Evolutionary conservation across 2,329 filamentous ascomycete genomes (phyloP), one percentile per base, ranked within the genome.

Genomic region (Monosporascus sp.): DNA sequence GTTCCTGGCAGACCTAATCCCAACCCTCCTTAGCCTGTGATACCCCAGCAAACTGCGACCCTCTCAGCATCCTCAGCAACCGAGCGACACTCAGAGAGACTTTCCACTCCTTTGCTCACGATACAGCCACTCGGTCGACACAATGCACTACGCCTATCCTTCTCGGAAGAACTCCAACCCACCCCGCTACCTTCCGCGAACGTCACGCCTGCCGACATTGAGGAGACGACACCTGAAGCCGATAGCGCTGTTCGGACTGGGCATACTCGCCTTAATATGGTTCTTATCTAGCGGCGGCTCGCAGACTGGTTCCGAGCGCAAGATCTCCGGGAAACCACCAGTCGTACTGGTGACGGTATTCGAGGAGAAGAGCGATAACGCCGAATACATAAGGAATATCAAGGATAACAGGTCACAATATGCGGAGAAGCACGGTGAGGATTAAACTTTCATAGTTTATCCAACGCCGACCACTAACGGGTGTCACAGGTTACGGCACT

Each of bases 141-240:
- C 63, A 62, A 94, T 96, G 90, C 92, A 96, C 71, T 91, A 93
- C 78, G 90, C 92, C 58, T 85, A 95, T 63, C 91, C 91, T 51
- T 83, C 90, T 65, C 87, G 91, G 70, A 96, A 93, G 74, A 84
- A 82, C 66, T 93, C 89, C 60, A 84, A 87, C 66, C 83, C 88
- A 60, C 83, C 85, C 60, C 85, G 86, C 31, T 93, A 89, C 72
- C 78, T 79, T 59, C 77, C 81, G 47, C 79, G 84, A 64, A 78
- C 80, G 59, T 74, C 83, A 65, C 73, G 77, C 60, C 69, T 81
- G 57, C 69, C 82, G 47, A 64, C 75, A 55, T 65, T 83, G 57
- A 82, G 88, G 57, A 80, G 83, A 60, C 83, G 79, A 64, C 83
- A 87, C 60, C 65, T 86, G 51, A 84, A 84, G 67, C 71, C 81